Evolutionary conservation across 768 basidiomycete species (phyloP), one percentile per base, ranked within the genome.

Genomic region (Pleurotus pulmonarius): DNA sequence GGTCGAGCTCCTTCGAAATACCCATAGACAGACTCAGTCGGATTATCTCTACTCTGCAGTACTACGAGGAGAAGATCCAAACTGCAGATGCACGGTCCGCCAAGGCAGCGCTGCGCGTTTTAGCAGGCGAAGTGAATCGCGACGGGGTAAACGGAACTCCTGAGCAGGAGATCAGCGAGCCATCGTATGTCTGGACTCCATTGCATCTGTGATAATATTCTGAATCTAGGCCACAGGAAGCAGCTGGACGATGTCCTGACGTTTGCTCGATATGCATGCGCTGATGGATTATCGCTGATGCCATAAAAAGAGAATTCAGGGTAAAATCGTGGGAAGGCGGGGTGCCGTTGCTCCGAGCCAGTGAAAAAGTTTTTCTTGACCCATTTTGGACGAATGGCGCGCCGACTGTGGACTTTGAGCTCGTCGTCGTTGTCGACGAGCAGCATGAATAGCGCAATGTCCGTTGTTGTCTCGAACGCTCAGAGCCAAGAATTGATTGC

Each of bases 81-180:
- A 66, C 70, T 34, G 74, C 74, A 4, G 72, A 72, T 9, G 71
- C 71, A 8, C 73, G 70, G 45, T 81, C 78, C 8, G 82, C 83
- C n/a, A 78, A 73, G 59, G 73, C 76, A 40, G 83, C 83, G 1
- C 72, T 90, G 70, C 75, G 74, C n/a, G 64, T 77, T 5, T 76
- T 90, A n/a, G 75, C 80, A 29, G 69, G 72, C 58, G 81, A 86
- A 39, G 80, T 89, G 20, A 87, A 88, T 57, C 72, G 71, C 55
- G 78, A 87, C 60, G 88, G 87, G 0, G 63, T 88, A 51, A 75
- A 80, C 43, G 73, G 69, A 8, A 65, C 67, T n/a, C 64, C 60
- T 40, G 64, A 67, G 13, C 61, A 39, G 24, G 62, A 74, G 60
- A 58, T 62, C 8, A 69, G 58, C 15, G 53, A 78, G 47, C 77